These are phyloP conservation scores for Torulaspora indica DNA, from an alignment of 805 yeast genomes.

Conservation along the genomic window DNA sequence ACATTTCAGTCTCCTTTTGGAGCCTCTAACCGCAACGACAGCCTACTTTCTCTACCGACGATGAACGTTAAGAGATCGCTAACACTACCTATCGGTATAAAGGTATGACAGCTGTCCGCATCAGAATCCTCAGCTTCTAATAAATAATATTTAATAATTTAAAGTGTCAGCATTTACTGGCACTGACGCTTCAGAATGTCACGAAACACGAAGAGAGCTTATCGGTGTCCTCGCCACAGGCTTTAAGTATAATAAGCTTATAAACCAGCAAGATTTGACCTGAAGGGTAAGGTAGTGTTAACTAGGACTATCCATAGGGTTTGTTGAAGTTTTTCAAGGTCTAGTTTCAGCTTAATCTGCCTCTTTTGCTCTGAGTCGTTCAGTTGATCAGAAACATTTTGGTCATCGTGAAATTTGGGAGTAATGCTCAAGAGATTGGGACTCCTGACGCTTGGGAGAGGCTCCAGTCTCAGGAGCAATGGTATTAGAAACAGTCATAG, in stretches of 20 bases:
- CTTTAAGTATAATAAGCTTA: background rate
- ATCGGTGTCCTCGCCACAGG: constrained; percentile 8
- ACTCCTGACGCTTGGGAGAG: constrained; percentile 3
- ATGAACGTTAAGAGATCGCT: constrained; percentile 26
- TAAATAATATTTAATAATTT: background rate
- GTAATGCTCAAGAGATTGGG: constrained; percentile 9
- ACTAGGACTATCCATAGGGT: background rate
- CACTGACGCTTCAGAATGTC: background rate
- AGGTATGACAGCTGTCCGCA: constrained; percentile 13
- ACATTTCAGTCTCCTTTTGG: constrained; percentile 14
- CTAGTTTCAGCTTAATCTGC: background rate
- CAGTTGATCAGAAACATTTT: no score
- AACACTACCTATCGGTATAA: constrained; percentile 33
- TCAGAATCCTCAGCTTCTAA: background rate
- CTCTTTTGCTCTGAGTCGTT: no score
- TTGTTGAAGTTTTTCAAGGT: background rate
- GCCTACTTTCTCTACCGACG: constrained; percentile 21
- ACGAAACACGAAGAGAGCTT: background rate
- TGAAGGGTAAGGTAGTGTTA: background rate
- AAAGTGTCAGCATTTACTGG: background rate
- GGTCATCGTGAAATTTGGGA: background rate
- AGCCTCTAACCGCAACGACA: constrained; percentile 10
- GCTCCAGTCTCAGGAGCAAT: constrained; percentile 1
- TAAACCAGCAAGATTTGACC: background rate
- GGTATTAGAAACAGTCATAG: constrained; percentile 11